phyloP scores from a whole-genome alignment of 768 basidiomycete genomes.

The Daedalea quercina region DNA sequence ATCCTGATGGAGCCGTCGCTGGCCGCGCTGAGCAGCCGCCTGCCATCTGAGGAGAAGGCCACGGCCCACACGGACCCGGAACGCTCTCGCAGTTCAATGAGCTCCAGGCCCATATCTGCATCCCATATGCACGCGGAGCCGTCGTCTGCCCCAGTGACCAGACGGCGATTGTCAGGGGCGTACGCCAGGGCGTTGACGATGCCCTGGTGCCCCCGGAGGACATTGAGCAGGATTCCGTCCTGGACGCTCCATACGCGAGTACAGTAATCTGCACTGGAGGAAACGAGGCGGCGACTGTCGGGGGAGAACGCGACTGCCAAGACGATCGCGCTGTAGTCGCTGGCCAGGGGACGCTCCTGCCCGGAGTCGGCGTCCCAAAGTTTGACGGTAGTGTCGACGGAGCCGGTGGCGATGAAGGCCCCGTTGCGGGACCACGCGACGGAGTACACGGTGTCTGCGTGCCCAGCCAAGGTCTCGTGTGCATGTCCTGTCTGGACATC shows the following conservation, averaged over 20 bases:
- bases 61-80: conserved; percentile 26
- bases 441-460: conserved; percentile 5
- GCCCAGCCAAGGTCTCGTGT: background rate
- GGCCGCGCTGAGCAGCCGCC: conserved; percentile 34
- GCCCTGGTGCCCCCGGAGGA: conserved; percentile 13
- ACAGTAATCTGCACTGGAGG: conserved; percentile 2
- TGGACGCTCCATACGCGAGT: conserved; percentile 5
- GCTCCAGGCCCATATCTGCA: conserved; percentile 9
- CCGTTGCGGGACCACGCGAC: conserved; percentile 25
- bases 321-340: conserved; percentile 12
- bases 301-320: conserved; percentile 14
- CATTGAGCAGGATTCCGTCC: background rate
- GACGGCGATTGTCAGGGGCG: conserved; percentile 11
- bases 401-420: conserved; percentile 20
- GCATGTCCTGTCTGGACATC: conserved; percentile 5
- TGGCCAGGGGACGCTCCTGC: conserved; percentile 12
- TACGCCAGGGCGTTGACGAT: conserved; percentile 9
- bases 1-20: conserved; percentile 24
- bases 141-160: conserved; percentile 17
- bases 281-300: conserved; percentile 10
- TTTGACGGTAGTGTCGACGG: conserved; percentile 19
- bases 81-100: conserved; percentile 10
- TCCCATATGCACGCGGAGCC: conserved; percentile 18
- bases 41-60: conserved; percentile 38
- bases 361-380: conserved; percentile 24